Percentiles rank a stretch among this genome's conserved stretches.
Conservation (phyloP, 768 basidiomycete genomes). For the Lactarius akahatsu region DNA sequence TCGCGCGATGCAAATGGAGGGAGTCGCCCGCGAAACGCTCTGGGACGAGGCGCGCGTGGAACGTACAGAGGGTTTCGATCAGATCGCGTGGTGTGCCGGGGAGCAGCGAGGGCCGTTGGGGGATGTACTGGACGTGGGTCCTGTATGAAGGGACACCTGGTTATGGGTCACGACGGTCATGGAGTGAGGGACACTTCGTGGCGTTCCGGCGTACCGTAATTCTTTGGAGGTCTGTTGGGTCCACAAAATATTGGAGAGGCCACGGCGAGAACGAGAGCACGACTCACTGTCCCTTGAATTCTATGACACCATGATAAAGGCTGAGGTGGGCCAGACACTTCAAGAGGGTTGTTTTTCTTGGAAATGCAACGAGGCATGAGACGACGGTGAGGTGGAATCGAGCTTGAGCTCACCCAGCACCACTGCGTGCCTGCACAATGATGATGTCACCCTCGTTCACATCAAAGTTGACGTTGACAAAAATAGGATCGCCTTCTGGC, state of each 20-base stretch:
- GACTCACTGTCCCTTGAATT: slow-evolving; percentile 66
- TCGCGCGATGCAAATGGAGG: slow-evolving; percentile 32
- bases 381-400: neutral
- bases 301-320: slow-evolving; percentile 62
- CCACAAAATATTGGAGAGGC: neutral
- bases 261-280: neutral
- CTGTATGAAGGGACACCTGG: slow-evolving; percentile 76
- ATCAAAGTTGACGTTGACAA: slow-evolving; percentile 58
- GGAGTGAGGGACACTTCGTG: neutral
- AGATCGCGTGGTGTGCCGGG: slow-evolving; percentile 79
- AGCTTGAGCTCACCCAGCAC: slow-evolving; percentile 55
- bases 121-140: slow-evolving; percentile 79
- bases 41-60: slow-evolving; percentile 43
- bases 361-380: neutral
- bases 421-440: slow-evolving; percentile 76
- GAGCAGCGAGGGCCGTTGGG: slow-evolving; percentile 85
- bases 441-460: slow-evolving; percentile 74
- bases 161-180: slow-evolving; percentile 6
- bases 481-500: slow-evolving; percentile 50
- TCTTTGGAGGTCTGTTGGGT: slow-evolving; percentile 46
- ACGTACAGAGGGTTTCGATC: slow-evolving; percentile 53
- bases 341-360: slow-evolving; percentile 68
- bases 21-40: slow-evolving; percentile 30
- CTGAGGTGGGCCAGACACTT: slow-evolving; percentile 84
- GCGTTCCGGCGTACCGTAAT: slow-evolving; percentile 41